phyloP scores from a whole-genome alignment of 176 grass and related monocot species.

The Aegilops umbellulata region DNA sequence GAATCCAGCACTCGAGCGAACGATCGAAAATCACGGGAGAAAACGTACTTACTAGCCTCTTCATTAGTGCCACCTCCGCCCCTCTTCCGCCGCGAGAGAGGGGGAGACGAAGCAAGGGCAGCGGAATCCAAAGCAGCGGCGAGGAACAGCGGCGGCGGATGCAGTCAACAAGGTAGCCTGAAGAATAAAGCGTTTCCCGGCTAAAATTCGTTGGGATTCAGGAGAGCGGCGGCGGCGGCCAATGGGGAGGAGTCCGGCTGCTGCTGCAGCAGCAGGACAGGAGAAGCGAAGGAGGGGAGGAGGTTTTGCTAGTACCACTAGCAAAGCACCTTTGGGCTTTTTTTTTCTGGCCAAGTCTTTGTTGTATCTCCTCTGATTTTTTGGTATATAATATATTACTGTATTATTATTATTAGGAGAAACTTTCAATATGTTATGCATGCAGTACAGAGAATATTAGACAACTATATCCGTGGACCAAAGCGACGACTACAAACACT shows the following conservation, averaged over 20 bases:
- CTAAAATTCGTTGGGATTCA: not conserved
- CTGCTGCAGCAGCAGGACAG: conserved; percentile 26
- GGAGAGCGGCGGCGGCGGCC: not conserved
- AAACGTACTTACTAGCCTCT: conserved; percentile 82
- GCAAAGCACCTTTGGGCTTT: not conserved
- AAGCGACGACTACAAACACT: too few species aligned
- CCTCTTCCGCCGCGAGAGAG: conserved; percentile 6
- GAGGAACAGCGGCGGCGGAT: not conserved
- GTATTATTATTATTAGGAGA: too few species aligned
- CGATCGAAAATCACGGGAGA: conserved; percentile 32
- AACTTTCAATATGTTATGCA: too few species aligned
- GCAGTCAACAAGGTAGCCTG: not conserved
- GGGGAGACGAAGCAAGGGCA: conserved; percentile 23
- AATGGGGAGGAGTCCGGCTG: not conserved
- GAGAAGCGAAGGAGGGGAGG: not conserved
- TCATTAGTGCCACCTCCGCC: conserved; percentile 62
- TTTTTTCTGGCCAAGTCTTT: not conserved
- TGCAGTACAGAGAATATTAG: too few species aligned
- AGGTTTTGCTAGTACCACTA: conserved; percentile 5
- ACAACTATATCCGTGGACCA: too few species aligned
- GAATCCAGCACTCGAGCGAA: not conserved
- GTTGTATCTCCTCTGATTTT: not conserved
- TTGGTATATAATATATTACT: not conserved
- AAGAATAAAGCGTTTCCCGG: not conserved
- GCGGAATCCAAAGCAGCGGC: not conserved